A percentile compares a stretch with the other conserved stretches of the same genome.
These are phyloP conservation scores for Apiotrichum porosum DNA, from an alignment of 1,284 basidiomycete genomes.

Conservation along the genomic window DNA sequence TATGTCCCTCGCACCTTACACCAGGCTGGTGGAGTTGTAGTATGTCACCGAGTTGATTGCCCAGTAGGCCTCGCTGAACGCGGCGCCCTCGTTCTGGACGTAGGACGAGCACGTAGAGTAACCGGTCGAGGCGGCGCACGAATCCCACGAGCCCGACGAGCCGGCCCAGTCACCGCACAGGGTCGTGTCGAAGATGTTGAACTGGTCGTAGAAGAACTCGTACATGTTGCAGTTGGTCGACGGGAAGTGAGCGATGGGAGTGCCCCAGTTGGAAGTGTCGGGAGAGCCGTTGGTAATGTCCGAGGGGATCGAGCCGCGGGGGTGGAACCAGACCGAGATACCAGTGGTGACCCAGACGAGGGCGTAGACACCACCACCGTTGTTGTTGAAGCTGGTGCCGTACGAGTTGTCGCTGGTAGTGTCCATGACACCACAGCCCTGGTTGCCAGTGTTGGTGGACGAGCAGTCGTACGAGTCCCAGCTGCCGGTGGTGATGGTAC, in stretches of 20 bases:
- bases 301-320: constrained; percentile 62
- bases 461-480: constrained; percentile 46
- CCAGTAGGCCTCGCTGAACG: constrained; percentile 72
- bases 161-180: constrained; percentile 81
- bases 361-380: constrained; percentile 50
- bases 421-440: constrained; percentile 49
- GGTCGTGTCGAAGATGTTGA: constrained; percentile 44
- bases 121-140: constrained; percentile 76
- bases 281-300: constrained; percentile 68
- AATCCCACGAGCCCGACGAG: constrained; percentile 62
- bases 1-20: no score
- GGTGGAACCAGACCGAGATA: constrained; percentile 76
- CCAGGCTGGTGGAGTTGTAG: constrained; percentile 8
- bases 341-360: constrained; percentile 68
- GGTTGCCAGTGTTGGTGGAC: constrained; percentile 45
- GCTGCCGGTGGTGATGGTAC: constrained; percentile 53
- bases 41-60: constrained; percentile 46
- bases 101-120: constrained; percentile 70
- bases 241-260: constrained; percentile 68
- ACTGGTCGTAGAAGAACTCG: constrained; percentile 74
- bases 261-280: constrained; percentile 66
- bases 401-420: constrained; percentile 32
- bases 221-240: constrained; percentile 65
- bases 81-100: constrained; percentile 62
- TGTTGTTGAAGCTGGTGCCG: constrained; percentile 47